These are phyloP conservation scores for Ogataea nakhonphanomensis DNA, from an alignment of 805 yeast genomes.

Conservation along the genomic window DNA sequence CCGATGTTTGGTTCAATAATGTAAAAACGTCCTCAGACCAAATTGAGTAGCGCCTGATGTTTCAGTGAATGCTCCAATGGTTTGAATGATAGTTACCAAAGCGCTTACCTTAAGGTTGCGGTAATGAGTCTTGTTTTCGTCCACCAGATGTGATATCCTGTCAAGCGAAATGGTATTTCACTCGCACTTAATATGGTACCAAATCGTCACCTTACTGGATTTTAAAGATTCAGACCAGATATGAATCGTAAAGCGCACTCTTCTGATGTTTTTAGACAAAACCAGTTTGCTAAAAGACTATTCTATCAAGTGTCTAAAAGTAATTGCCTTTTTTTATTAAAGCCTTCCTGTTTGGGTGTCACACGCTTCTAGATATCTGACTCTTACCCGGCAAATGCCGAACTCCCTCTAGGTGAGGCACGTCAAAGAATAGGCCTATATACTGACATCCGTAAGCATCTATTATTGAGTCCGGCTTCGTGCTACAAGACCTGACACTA, in stretches of 20 bases:
- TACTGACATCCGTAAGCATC: background rate
- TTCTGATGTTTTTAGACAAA: constrained; percentile 6
- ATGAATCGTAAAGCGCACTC: background rate
- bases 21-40: no score
- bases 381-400: constrained; percentile 5
- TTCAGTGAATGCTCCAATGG: no score
- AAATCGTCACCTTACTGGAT: background rate
- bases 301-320: constrained; percentile 5
- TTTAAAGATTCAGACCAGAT: background rate
- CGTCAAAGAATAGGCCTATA: background rate
- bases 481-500: background rate
- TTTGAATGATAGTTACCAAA: no score
- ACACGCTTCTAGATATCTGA: constrained; percentile 1
- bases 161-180: background rate
- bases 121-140: no score
- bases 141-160: background rate
- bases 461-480: background rate
- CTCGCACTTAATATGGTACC: background rate
- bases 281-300: constrained; percentile 11
- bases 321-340: constrained; percentile 10
- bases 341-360: constrained; percentile 2
- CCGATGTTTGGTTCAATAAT: no score
- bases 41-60: no score
- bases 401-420: background rate
- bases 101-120: no score